phyloP scores from a whole-genome alignment of 1,284 basidiomycete genomes.

The Cryptococcus depauperatus region DNA sequence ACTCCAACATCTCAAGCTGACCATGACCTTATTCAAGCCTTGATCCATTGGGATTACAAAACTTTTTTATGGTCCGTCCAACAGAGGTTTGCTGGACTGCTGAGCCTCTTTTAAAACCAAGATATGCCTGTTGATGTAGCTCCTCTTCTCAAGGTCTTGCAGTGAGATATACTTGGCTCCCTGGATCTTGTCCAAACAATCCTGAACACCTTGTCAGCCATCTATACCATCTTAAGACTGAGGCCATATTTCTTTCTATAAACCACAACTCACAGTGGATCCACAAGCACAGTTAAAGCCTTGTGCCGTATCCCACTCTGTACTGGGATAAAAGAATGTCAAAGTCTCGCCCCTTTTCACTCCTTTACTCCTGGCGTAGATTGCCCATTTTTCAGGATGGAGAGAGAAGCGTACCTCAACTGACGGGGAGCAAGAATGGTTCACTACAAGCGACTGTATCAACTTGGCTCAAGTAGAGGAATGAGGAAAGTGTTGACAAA shows the following conservation, averaged over 20 bases:
- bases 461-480: neutral
- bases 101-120: conserved; percentile 33
- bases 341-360: conserved; percentile 47
- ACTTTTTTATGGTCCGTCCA: too few relatives aligned
- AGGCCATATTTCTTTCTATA: neutral
- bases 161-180: conserved; percentile 45
- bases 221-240: neutral
- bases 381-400: conserved; percentile 45
- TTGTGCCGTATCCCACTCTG: conserved; percentile 64
- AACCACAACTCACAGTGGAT: conserved; percentile 34
- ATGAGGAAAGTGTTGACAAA: neutral
- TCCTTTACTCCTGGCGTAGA: conserved; percentile 38
- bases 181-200: conserved; percentile 45
- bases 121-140: conserved; percentile 43
- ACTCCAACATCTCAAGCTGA: neutral
- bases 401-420: conserved; percentile 52
- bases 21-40: neutral
- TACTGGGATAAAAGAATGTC: conserved; percentile 60
- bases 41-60: too few relatives aligned
- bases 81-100: too few relatives aligned
- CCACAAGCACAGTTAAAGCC: conserved; percentile 56
- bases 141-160: conserved; percentile 36
- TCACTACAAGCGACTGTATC: conserved; percentile 42
- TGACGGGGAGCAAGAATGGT: conserved; percentile 61
- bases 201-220: conserved; percentile 15